Base-by-base conservation (phyloP, 371 early-diverging fungal genomes). In the Syncephalastrum contaminatum region DNA sequence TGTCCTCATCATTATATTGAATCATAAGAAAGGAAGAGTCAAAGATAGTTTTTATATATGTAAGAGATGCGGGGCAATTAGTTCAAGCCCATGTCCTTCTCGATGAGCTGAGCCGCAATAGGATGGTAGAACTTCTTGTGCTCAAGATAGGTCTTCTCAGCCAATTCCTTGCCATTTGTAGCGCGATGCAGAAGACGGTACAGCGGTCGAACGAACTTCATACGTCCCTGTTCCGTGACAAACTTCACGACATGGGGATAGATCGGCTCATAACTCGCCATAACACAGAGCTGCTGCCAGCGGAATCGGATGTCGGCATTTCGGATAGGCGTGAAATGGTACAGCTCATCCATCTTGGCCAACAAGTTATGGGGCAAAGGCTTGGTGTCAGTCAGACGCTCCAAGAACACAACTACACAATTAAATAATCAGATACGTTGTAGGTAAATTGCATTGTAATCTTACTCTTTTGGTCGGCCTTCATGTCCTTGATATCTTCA, bases 91-190 rank as follows among this genome's bases (percentile, higher is more conserved):
- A 93, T 76, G 65, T 93, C 93, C 72, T 93, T 93, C 58, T 81
- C 88, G 40, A 94, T 88, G 75, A 92, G 68, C 52, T 73, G 68
- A 25, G 89, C 81, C 53, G 93, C 93, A 66, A 98, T 97, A 4
- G 98, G 97, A 56, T 98, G 98, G 59, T 96, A 97, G 61, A 93
- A 92, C n/a, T 72, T 66, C 53, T 84, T 84, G 71, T 94, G 70
- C 44, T 85, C 68, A 63, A 79, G 43, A 67, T 93, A 98, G 3
- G 95, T 94, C 58, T 88, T 70, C 59, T 72, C 76, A 15, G 98
- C 97, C 42, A 96, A 64, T 22, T 82, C 73, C 24, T 77, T 71
- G 10, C 94, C 96, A 60, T 84, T 82, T 52, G 76, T 74, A 48
- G 83, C 83, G 51, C 79, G 69, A 73, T 81, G 73, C 14, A 91